Conservation (phyloP, 495 filamentous ascomycete species). For the Poronia punctata region DNA sequence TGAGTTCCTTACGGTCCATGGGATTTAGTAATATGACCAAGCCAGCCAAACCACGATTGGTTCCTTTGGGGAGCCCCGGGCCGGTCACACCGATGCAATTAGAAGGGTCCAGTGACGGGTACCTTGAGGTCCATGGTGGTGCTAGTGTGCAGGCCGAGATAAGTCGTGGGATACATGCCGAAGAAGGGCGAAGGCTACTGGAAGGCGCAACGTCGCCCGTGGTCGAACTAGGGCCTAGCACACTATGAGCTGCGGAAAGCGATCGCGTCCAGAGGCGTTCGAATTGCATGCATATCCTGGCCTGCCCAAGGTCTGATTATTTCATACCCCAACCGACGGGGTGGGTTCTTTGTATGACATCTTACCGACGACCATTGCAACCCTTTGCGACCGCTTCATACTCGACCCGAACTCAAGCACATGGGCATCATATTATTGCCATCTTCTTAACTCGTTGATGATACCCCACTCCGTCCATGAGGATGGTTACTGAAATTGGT, state of each 20-base stretch:
- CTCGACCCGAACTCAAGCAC: no score
- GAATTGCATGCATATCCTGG: no score
- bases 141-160: constrained; percentile 14
- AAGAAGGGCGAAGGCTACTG: constrained; percentile 17
- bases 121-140: constrained; percentile 14
- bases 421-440: background rate
- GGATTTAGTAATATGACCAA: constrained; percentile 28
- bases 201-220: constrained; percentile 15
- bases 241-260: constrained; percentile 10
- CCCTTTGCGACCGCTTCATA: no score
- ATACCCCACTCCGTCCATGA: background rate
- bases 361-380: no score
- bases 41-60: constrained; percentile 56
- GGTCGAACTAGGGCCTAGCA: constrained; percentile 15
- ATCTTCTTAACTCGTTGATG: constrained; percentile 3
- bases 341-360: no score
- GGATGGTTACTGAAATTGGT: background rate
- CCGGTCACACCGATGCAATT: constrained; percentile 72
- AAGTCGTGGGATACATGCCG: constrained; percentile 14
- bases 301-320: no score
- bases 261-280: background rate
- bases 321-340: no score
- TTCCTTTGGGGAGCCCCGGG: constrained; percentile 65
- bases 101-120: constrained; percentile 36
- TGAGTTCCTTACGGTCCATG: constrained; percentile 25